Evolutionary conservation across 2,329 filamentous ascomycete species (phyloP).

Genomic region (Botrytis elliptica): DNA sequence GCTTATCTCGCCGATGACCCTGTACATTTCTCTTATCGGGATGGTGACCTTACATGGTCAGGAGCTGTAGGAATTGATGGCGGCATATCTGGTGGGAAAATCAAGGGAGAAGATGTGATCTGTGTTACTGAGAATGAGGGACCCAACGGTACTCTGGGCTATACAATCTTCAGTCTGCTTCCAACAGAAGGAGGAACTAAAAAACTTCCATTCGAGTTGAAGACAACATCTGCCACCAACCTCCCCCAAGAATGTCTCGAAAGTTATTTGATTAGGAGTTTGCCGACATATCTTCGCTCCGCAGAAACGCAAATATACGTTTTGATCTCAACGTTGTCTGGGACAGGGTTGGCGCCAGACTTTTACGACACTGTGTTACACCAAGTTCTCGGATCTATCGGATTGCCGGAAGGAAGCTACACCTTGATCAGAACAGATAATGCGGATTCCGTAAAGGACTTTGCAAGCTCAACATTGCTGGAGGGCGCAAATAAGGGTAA

Average conservation of each 20-base stretch:
- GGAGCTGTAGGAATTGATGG: slow-evolving; percentile 4
- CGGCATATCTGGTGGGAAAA: slow-evolving; percentile 12
- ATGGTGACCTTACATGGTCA: slow-evolving; percentile 25
- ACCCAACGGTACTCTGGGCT: slow-evolving; percentile 23
- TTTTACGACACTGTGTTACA: slow-evolving; percentile 57
- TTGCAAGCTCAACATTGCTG: slow-evolving; percentile 53
- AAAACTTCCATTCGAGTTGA: slow-evolving; percentile 34
- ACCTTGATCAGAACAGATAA: slow-evolving; percentile 62
- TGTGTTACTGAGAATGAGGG: slow-evolving; percentile 31
- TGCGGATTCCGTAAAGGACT: slow-evolving; percentile 60
- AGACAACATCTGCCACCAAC: slow-evolving; percentile 36
- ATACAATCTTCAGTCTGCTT: slow-evolving; percentile 44
- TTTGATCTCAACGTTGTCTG: slow-evolving; percentile 66
- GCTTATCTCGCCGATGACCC: slow-evolving; percentile 17
- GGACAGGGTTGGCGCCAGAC: slow-evolving; percentile 53
- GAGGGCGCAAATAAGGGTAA: slow-evolving; percentile 48
- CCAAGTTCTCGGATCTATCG: slow-evolving; percentile 53
- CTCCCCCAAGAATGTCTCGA: slow-evolving; percentile 43
- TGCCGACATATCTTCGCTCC: slow-evolving; percentile 43
- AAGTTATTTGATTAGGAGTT: slow-evolving; percentile 40
- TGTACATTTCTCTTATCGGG: slow-evolving; percentile 24
- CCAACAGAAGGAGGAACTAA: slow-evolving; percentile 25
- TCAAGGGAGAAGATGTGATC: slow-evolving; percentile 40
- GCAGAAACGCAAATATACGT: slow-evolving; percentile 50
- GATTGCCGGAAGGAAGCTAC: slow-evolving; percentile 45